These are phyloP conservation scores for Cadophora luteo-olivacea DNA, from an alignment of 2,329 filamentous ascomycete genomes.

Conservation along the genomic window DNA sequence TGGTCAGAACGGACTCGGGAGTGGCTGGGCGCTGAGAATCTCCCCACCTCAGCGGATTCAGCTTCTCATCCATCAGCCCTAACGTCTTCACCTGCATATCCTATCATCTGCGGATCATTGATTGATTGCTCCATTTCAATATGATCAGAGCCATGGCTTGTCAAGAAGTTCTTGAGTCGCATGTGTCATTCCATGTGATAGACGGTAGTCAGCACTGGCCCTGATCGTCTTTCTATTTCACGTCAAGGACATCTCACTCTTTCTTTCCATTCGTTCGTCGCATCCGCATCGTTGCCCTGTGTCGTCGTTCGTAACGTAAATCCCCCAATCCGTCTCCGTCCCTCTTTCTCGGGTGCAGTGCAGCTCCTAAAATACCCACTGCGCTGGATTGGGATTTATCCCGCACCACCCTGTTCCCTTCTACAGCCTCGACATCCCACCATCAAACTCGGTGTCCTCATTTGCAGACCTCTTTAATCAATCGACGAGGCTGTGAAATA, in stretches of 20 bases:
- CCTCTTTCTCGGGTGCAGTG: conserved; percentile 4
- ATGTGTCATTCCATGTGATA: conserved; percentile 18
- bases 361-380: conserved; percentile 5
- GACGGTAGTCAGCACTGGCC: conserved; percentile 12
- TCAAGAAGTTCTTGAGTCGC: neutral
- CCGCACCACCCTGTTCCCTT: neutral
- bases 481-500: conserved; percentile 14
- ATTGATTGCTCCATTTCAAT: neutral
- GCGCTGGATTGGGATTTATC: conserved; percentile 2
- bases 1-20: neutral
- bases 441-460: conserved; percentile 21
- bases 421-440: neutral
- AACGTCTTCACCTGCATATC: neutral
- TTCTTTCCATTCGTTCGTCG: conserved; percentile 5
- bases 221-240: conserved; percentile 9
- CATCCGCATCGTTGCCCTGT: conserved; percentile 5
- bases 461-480: conserved; percentile 4
- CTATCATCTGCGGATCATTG: neutral
- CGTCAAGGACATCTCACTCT: conserved; percentile 5
- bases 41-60: conserved; percentile 3
- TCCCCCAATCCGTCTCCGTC: neutral
- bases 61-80: conserved; percentile 16
- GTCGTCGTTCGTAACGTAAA: neutral
- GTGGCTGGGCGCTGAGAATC: conserved; percentile 12
- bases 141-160: neutral